phyloP scores from a whole-genome alignment of 768 basidiomycete genomes.

The Mycena venus region DNA sequence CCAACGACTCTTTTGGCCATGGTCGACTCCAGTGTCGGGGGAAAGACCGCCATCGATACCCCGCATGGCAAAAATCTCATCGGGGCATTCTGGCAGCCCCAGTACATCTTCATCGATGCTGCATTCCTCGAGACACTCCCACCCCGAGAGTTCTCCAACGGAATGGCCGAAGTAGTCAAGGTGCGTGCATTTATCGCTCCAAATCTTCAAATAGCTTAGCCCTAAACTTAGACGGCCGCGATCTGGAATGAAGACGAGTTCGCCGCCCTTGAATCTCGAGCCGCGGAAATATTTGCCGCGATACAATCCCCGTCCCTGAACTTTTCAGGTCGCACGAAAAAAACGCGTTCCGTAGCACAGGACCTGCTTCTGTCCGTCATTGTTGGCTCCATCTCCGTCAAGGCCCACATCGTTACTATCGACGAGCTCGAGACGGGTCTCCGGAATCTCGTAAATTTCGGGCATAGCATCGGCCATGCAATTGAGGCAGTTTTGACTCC shows the following conservation, averaged over 20 bases:
- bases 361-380: constrained; percentile 92
- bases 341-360: constrained; percentile 81
- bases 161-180: constrained; percentile 99
- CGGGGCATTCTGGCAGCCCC: constrained; percentile 98
- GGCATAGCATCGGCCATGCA: constrained; percentile 98
- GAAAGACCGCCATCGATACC: constrained; percentile 99
- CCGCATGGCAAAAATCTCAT: constrained; percentile 98
- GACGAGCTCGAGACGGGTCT: constrained; percentile 98
- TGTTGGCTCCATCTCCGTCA: constrained; percentile 93
- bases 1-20: constrained; percentile 97
- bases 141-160: constrained; percentile 94
- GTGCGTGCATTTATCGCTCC: constrained; percentile 53
- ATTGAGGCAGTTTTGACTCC: constrained; percentile 97
- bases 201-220: background rate
- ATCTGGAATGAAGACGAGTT: constrained; percentile 97
- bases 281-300: constrained; percentile 88
- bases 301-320: constrained; percentile 79
- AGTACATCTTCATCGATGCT: constrained; percentile 97
- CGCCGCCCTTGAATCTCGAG: constrained; percentile 86
- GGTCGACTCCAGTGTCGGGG: constrained; percentile 98
- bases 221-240: constrained; percentile 88
- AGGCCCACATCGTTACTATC: constrained; percentile 96
- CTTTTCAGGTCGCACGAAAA: constrained; percentile 67
- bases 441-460: constrained; percentile 99
- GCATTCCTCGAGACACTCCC: constrained; percentile 96